These are phyloP conservation scores for Globisporangium splendens DNA, from an alignment of 352 stramenopile genomes.

Conservation along the genomic window DNA sequence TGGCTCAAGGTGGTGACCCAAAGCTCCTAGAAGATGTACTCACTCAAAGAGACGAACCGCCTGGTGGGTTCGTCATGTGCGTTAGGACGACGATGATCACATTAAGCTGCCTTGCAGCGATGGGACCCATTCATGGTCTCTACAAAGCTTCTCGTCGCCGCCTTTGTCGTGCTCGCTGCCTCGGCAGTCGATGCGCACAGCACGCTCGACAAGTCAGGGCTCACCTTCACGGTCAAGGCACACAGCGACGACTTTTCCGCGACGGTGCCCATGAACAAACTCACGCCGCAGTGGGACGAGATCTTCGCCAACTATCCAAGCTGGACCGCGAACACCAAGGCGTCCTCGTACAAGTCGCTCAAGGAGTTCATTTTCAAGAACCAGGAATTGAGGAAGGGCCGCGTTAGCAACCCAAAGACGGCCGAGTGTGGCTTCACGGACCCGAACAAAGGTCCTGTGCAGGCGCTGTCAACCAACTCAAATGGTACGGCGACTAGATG, in stretches of 20 bases:
- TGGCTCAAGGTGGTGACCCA: too few species aligned
- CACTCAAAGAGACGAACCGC: too few species aligned
- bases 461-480: conserved; percentile 4
- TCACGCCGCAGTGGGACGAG: conserved; percentile 1
- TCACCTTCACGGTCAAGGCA: conserved; percentile 8
- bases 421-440: conserved; percentile 8
- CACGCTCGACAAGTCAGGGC: conserved; percentile 15
- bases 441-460: not conserved
- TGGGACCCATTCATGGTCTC: conserved; percentile 4
- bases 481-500: conserved; percentile 3
- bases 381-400: conserved; percentile 4
- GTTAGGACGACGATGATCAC: too few species aligned
- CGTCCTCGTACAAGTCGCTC: conserved; percentile 8
- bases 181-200: conserved; percentile 9
- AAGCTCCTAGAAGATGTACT: too few species aligned
- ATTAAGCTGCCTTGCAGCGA: too few species aligned
- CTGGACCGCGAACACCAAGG: conserved; percentile 12
- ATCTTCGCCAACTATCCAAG: not conserved
- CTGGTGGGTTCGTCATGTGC: too few species aligned
- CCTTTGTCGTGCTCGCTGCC: conserved; percentile 4
- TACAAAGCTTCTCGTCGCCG: conserved; percentile 1
- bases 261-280: conserved; percentile 6
- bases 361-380: conserved; percentile 13
- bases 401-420: conserved; percentile 2
- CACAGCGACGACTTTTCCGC: conserved; percentile 11